phyloP scores from a whole-genome alignment of 2,329 filamentous ascomycete species.

The Aspergillus viridinutans region DNA sequence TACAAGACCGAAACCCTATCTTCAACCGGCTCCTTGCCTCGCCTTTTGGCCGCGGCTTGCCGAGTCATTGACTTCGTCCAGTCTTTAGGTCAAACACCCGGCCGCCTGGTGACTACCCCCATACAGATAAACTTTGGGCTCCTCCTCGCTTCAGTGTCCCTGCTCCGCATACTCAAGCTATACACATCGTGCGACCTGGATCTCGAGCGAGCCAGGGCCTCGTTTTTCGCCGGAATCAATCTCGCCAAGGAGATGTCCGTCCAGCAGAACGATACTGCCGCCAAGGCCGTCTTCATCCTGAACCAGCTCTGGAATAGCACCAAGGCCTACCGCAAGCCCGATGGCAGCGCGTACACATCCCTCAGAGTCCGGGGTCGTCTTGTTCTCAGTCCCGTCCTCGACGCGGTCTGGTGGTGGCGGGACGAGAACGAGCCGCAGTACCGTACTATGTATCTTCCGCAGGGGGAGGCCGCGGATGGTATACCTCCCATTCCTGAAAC shows the following conservation, averaged over 20 bases:
- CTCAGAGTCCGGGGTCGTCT: slow-evolving; percentile 40
- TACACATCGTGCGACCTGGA: slow-evolving; percentile 28
- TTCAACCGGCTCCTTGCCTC: slow-evolving; percentile 23
- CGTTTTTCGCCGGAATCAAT: slow-evolving; percentile 36
- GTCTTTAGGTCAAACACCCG: slow-evolving; percentile 17
- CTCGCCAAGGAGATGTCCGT: slow-evolving; percentile 36
- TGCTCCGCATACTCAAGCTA: slow-evolving; percentile 40
- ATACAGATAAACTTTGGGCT: slow-evolving; percentile 27
- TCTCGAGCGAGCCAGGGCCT: slow-evolving; percentile 28
- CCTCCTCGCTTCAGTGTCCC: slow-evolving; percentile 26
- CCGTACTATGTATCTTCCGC: slow-evolving; percentile 11
- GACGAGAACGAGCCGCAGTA: slow-evolving; percentile 36
- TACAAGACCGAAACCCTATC: slow-evolving; percentile 28
- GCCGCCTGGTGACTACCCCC: slow-evolving; percentile 21
- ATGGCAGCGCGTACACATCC: slow-evolving; percentile 31
- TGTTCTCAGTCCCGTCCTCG: slow-evolving; percentile 34
- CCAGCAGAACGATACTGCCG: slow-evolving; percentile 32
- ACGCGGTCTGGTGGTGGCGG: slow-evolving; percentile 42
- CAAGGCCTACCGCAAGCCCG: slow-evolving; percentile 37
- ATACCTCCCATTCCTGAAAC: slow-evolving; percentile 2
- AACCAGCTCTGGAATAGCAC: slow-evolving; percentile 40
- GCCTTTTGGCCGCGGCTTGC: slow-evolving; percentile 27
- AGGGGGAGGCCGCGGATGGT: slow-evolving; percentile 15
- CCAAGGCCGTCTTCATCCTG: slow-evolving; percentile 30
- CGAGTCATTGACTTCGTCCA: slow-evolving; percentile 27